Conservation (phyloP, 2,329 filamentous ascomycete species). For the Cladophialophora carrionii region DNA sequence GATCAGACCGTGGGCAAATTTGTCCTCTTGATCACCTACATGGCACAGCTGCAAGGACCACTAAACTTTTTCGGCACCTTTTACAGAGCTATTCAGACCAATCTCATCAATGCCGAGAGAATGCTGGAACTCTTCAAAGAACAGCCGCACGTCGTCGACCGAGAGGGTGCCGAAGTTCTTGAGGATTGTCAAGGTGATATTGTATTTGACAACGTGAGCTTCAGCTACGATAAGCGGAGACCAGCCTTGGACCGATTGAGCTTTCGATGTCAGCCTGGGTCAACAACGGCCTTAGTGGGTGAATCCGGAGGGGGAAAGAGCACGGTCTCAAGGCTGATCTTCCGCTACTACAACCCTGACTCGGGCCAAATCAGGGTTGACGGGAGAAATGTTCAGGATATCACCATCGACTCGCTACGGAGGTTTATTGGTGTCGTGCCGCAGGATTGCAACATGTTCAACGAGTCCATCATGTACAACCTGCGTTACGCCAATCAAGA, state of each 20-base stretch:
- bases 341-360: conserved; percentile 90
- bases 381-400: conserved; percentile 76
- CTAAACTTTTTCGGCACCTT: conserved; percentile 92
- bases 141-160: conserved; percentile 85
- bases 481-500: conserved; percentile 82
- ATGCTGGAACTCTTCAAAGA: conserved; percentile 97
- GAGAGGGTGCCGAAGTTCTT: conserved; percentile 65
- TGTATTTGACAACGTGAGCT: conserved; percentile 83
- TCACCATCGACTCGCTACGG: conserved; percentile 92
- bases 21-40: conserved; percentile 73
- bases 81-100: conserved; percentile 92
- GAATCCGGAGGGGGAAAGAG: conserved; percentile 98
- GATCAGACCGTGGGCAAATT: conserved; percentile 70
- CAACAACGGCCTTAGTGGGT: conserved; percentile 92
- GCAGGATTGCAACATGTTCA: conserved; percentile 94
- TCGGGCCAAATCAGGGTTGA: conserved; percentile 83
- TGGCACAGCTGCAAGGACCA: conserved; percentile 77
- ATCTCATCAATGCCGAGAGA: conserved; percentile 95
- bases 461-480: conserved; percentile 94
- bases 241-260: conserved; percentile 80
- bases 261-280: conserved; percentile 85
- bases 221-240: conserved; percentile 85
- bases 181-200: conserved; percentile 76
- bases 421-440: conserved; percentile 93
- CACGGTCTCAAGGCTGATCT: conserved; percentile 91